Evolutionary conservation across 2,329 filamentous ascomycete species (phyloP), one percentile per base, ranked within the genome.

Genomic region (Trichoderma atrobrunneum): DNA sequence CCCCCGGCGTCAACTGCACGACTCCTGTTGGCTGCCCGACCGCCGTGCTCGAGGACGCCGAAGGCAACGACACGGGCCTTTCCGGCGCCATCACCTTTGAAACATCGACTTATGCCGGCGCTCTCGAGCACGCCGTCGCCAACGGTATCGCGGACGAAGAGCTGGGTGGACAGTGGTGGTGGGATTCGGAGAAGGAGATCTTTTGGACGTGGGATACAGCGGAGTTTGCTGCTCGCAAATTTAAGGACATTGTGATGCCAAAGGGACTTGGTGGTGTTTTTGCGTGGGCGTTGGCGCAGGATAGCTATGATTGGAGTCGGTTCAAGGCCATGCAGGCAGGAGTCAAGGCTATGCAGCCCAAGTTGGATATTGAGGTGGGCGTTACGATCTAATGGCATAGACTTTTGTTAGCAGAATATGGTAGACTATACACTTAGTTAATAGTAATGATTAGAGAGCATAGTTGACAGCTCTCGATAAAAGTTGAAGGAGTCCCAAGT

Each of bases 201-300:
- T 89, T 86, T 80, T 89, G 87, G 87, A 85, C 85, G 2, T 89
- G 85, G 85, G 87, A 89, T 68, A 87, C 84, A 0, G 79, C 84
- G 0, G 80, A 82, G n/a, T 78, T 85, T 1, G 85, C 89, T 30
- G 43, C 76, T 1, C 72, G 79, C 59, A 89, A 89, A 79, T 85
- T 88, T 61, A 74, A 80, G 1, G 76, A 82, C 1, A 84, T 87
- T 57, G 79, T 87, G 12, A 75, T 77, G 26, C 77, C 78, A 21
- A 80, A 82, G 71, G 78, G 78, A 0, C 76, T 88, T 1, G 86
- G 86, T 4, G 86, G 87, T 5, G 82, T 86, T 10, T 85, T 88
- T 80, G 86, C 84, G 0, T 89, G 87, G 87, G 85, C 83, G 43
- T 76, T 89, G 72, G 86, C 81, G 0, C 83, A 87, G 75, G 87